phyloP scores from a whole-genome alignment of 2,329 filamentous ascomycete species.

The Dothideomycetes sp. region DNA sequence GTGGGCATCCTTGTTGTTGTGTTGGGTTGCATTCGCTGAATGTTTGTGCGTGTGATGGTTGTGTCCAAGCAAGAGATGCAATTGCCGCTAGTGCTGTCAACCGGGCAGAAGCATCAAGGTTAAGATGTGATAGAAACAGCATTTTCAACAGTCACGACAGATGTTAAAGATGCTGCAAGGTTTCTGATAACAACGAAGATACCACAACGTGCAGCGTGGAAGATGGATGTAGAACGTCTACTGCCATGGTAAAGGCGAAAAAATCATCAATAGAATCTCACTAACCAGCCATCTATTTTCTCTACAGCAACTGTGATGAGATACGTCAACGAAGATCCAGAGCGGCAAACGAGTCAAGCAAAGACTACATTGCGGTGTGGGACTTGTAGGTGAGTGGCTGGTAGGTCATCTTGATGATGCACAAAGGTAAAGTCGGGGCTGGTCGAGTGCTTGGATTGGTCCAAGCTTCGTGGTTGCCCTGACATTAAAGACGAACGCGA shows the following conservation, averaged over 20 bases:
- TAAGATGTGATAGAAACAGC: conserved; percentile 2
- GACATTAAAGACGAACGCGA: conserved; percentile 4
- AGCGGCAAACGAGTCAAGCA: conserved; percentile 5
- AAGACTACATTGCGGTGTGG: conserved; percentile 11
- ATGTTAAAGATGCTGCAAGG: conserved; percentile 6
- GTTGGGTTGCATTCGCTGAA: conserved; percentile 49
- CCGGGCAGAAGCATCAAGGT: conserved; percentile 18
- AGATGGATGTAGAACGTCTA: background rate
- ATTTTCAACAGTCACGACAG: conserved; percentile 2
- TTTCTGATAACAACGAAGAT: conserved; percentile 3
- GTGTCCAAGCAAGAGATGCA: conserved; percentile 28
- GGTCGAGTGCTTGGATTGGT: background rate
- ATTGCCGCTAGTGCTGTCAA: conserved; percentile 32
- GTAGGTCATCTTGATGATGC: conserved; percentile 10
- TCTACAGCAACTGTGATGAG: conserved; percentile 3
- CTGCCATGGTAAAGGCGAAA: conserved; percentile 1
- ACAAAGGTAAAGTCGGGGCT: conserved; percentile 6
- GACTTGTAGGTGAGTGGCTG: conserved; percentile 10
- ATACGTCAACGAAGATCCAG: conserved; percentile 9
- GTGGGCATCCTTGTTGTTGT: conserved; percentile 51
- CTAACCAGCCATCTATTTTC: conserved; percentile 10
- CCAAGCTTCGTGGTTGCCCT: conserved; percentile 2
- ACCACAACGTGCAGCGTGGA: background rate
- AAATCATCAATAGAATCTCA: conserved; percentile 8
- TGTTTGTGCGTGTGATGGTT: conserved; percentile 41